Evolutionary conservation across 768 basidiomycete species (phyloP), one percentile per base, ranked within the genome.

Genomic region (Serendipita sp.): DNA sequence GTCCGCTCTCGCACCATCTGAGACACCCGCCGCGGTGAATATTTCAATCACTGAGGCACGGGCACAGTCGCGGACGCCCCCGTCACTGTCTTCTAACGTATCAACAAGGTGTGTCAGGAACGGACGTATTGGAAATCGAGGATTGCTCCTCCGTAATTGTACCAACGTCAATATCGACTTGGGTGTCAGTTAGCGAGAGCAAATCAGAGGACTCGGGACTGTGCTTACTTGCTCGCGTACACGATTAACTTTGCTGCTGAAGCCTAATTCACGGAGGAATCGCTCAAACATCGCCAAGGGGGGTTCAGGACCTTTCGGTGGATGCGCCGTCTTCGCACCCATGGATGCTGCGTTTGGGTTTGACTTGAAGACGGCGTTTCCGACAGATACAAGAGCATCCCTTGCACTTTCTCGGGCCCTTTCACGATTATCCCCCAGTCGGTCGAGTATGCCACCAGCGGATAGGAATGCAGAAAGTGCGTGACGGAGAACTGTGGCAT

Each of bases 71-170:
- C 96, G 86, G 63, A 98, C 96, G 69, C 84, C 83, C 18, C 87
- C 82, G 71, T 99, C 96, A 0, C 85, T 83, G 74, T 98, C 95
- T 76, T 97, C 90, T 35, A 99, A 79, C 45, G 86, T 79, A 64
- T 86, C 89, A 38, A 97, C 90, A 60, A 99, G 82, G 11, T 80
- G 75, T 1, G 87, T 74, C 37, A 95, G 81, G 74, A 87, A 97
- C 3, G 88, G 82, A 51, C 88, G 81, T 47, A 96, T 83, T 41
- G 91, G 90, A 66, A 92, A 90, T 48, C 82, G 77, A 70, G 82
- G 81, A 72, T 88, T 82, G 48, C 76, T 72, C 44, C 86, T 84
- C 63, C 89, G 85, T 69, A 92, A 81, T 69, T 86, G 80, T 16
- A 88, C 86, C 5, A 92, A 78, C 16, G 83, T 79, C 51, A 88